A percentile compares a stretch with the other conserved stretches of the same genome.
Evolutionary conservation across 768 basidiomycete genomes (phyloP).

Genomic region (Auriculariales sp.): DNA sequence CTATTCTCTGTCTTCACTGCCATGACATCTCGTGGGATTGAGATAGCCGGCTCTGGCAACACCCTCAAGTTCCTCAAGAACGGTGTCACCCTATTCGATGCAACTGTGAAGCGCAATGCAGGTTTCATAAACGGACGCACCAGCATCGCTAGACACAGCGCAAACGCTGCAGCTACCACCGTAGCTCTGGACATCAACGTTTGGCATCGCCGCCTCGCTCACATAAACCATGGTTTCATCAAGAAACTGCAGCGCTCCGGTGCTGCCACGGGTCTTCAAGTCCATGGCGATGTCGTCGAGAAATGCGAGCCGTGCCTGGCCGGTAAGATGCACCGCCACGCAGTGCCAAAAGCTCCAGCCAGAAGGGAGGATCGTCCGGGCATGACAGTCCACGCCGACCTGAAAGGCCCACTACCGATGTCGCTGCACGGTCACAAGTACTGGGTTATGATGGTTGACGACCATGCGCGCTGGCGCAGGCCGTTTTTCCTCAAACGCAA

Average conservation of each 20-base stretch:
- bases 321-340: slow-evolving; percentile 18
- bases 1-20: slow-evolving; percentile 9
- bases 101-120: slow-evolving; percentile 7
- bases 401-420: slow-evolving; percentile 7
- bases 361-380: slow-evolving; percentile 11
- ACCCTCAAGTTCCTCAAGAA: not conserved
- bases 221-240: slow-evolving; percentile 11
- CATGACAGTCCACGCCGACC: slow-evolving; percentile 5
- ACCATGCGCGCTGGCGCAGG: not conserved
- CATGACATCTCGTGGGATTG: slow-evolving; percentile 6
- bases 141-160: not conserved
- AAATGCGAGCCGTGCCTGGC: slow-evolving; percentile 21
- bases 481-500: not conserved
- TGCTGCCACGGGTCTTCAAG: slow-evolving; percentile 14
- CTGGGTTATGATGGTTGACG: not conserved
- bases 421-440: not conserved
- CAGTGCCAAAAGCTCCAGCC: slow-evolving; percentile 18
- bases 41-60: not conserved
- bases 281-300: slow-evolving; percentile 9
- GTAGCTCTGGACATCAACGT: slow-evolving; percentile 4
- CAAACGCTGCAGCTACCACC: not conserved
- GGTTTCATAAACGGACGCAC: not conserved
- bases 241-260: slow-evolving; percentile 9
- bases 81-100: slow-evolving; percentile 6
- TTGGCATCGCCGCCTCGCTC: slow-evolving; percentile 16